Percentiles rank a stretch among this genome's conserved stretches.
phyloP scores from a whole-genome alignment of 1,284 basidiomycete genomes.

The Ustilago trichophora region DNA sequence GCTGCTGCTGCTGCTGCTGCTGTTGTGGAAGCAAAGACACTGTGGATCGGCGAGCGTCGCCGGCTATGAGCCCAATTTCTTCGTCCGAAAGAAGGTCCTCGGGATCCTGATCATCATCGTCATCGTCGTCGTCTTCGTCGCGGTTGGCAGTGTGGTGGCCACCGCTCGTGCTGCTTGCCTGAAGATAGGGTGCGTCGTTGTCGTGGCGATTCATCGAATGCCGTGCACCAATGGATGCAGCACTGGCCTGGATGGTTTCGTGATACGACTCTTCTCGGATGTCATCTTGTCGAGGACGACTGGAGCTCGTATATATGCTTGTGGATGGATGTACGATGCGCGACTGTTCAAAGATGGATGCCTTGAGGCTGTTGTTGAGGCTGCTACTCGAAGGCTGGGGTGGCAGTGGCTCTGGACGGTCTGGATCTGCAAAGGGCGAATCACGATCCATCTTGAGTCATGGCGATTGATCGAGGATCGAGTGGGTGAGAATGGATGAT shows the following conservation, averaged over 20 bases:
- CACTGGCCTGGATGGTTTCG: constrained; percentile 6
- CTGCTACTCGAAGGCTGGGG: constrained; percentile 11
- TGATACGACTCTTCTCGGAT: constrained; percentile 34
- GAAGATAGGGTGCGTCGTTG: too few relatives aligned
- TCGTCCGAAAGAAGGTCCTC: constrained; percentile 45
- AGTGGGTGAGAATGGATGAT: background rate
- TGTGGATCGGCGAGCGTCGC: constrained; percentile 1
- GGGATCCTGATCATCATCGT: constrained; percentile 29
- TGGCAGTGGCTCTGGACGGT: constrained; percentile 22
- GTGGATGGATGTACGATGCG: constrained; percentile 48
- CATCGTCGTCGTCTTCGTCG: constrained; percentile 3
- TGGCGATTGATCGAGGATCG: background rate
- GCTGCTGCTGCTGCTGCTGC: background rate
- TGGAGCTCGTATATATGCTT: constrained; percentile 12
- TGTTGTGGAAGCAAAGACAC: background rate
- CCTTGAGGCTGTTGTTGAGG: constrained; percentile 31
- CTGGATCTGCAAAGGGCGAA: constrained; percentile 47
- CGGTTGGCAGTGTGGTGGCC: background rate
- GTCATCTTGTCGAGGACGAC: constrained; percentile 21
- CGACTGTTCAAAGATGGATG: constrained; percentile 47
- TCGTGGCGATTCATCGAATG: too few relatives aligned
- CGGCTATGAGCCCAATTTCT: constrained; percentile 31
- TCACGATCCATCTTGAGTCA: constrained; percentile 34
- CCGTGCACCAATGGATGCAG: too few relatives aligned
- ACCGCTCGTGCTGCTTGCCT: too few relatives aligned